Percentiles rank a stretch among this genome's conserved stretches.
Conservation (phyloP, 805 yeast species). For the Ogataea zsoltii region DNA sequence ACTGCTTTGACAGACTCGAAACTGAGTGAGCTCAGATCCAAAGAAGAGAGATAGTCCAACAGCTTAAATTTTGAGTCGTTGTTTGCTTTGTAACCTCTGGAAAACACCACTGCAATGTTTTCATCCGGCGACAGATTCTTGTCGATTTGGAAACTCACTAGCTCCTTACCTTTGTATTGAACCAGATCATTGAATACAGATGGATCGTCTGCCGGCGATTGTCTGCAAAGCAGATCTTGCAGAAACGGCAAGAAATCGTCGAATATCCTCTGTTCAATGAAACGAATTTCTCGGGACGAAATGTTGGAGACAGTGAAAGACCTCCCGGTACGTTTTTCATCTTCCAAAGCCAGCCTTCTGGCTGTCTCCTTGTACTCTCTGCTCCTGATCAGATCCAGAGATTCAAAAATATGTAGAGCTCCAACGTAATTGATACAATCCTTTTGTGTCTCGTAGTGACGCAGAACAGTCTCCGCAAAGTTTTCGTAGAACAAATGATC, state of each 20-base stretch:
- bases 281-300: not conserved
- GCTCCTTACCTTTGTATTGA: not conserved
- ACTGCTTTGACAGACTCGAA: not conserved
- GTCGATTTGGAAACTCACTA: not conserved
- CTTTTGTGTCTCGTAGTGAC: not conserved
- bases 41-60: not conserved
- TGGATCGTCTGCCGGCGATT: not conserved
- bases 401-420: not conserved
- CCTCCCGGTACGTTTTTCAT: not conserved
- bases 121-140: slow-evolving; percentile 2
- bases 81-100: not conserved
- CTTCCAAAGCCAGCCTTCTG: not conserved
- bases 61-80: not conserved
- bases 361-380: slow-evolving; percentile 2
- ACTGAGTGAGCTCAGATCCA: not conserved
- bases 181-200: not conserved
- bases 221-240: too few relatives aligned
- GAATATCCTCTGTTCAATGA: not conserved
- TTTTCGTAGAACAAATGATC: not conserved
- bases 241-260: not conserved
- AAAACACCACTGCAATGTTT: slow-evolving; percentile 1
- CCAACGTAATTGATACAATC: not conserved
- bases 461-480: not conserved
- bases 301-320: not conserved
- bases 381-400: not conserved